Percentiles rank a stretch among this genome's conserved stretches.
Evolutionary conservation across 1,284 basidiomycete genomes (phyloP).

Genomic region (Puccinia polysora): DNA sequence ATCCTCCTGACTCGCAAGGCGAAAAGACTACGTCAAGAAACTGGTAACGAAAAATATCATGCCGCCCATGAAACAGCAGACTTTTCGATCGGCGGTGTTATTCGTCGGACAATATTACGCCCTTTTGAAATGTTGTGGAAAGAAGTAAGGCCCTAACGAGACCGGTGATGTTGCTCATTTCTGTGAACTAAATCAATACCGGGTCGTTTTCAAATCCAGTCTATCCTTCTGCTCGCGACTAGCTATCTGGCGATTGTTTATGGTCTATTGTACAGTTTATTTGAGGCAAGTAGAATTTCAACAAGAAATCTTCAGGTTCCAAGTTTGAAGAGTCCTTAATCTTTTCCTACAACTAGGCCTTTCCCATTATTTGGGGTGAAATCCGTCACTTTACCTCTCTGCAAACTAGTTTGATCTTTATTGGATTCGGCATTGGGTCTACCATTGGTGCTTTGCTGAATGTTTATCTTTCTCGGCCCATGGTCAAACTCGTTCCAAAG

Average conservation of each 20-base stretch:
- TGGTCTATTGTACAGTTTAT: conserved; percentile 59
- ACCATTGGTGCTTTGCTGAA: conserved; percentile 56
- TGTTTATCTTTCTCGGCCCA: conserved; percentile 54
- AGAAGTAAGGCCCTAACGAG: conserved; percentile 53
- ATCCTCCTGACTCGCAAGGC: conserved; percentile 50
- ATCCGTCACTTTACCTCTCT: conserved; percentile 60
- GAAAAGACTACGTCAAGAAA: conserved; percentile 43
- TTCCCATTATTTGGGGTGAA: conserved; percentile 61
- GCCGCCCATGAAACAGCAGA: conserved; percentile 65
- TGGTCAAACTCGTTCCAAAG: conserved; percentile 57
- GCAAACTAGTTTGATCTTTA: conserved; percentile 66
- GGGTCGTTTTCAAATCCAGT: conserved; percentile 47
- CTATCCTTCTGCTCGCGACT: conserved; percentile 65
- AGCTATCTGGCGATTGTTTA: conserved; percentile 63
- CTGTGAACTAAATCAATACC: neutral
- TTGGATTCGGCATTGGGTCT: conserved; percentile 66
- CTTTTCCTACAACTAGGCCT: conserved; percentile 14
- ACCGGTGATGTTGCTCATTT: neutral
- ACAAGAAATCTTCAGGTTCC: neutral
- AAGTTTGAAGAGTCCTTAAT: neutral
- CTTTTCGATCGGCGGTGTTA: conserved; percentile 59
- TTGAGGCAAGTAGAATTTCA: conserved; percentile 35
- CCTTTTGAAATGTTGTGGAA: conserved; percentile 64
- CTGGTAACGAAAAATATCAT: conserved; percentile 53
- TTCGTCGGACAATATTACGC: conserved; percentile 61